phyloP scores from a whole-genome alignment of 345 rosid genomes.

The Rhodamnia argentea region DNA sequence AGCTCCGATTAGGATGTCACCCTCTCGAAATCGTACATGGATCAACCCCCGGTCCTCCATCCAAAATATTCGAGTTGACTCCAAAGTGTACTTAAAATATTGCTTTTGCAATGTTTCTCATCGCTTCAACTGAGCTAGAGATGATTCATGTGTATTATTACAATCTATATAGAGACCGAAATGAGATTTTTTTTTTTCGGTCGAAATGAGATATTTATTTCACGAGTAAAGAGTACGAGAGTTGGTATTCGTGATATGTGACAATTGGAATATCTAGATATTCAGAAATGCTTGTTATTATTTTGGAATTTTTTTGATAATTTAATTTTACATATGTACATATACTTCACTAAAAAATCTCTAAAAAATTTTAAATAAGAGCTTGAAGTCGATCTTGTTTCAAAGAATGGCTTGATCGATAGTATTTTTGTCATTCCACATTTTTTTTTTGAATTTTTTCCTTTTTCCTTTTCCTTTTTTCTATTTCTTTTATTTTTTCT shows the following conservation, averaged over 20 bases:
- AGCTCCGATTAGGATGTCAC: neutral
- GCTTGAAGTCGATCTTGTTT: too few relatives aligned
- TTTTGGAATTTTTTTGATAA: too few relatives aligned
- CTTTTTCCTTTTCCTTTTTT: too few relatives aligned
- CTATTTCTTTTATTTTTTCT: too few relatives aligned
- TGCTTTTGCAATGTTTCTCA: neutral
- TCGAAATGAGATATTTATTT: neutral
- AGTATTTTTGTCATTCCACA: too few relatives aligned
- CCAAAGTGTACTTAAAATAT: neutral
- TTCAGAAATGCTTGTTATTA: too few relatives aligned
- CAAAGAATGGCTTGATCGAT: fast-evolving
- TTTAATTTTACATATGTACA: neutral
- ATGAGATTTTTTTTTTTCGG: too few relatives aligned
- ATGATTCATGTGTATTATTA: neutral
- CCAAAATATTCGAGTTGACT: neutral
- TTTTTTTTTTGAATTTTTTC: too few relatives aligned
- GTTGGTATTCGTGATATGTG: neutral
- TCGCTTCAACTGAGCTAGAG: neutral
- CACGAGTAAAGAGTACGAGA: neutral
- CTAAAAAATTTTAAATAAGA: too few relatives aligned
- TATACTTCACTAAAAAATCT: neutral
- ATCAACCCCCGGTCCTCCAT: neutral
- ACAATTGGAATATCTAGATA: too few relatives aligned
- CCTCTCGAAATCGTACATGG: neutral
- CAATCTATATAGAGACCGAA: neutral